phyloP scores from a whole-genome alignment of 73 alveolate species.

The Effrenium voratum region DNA sequence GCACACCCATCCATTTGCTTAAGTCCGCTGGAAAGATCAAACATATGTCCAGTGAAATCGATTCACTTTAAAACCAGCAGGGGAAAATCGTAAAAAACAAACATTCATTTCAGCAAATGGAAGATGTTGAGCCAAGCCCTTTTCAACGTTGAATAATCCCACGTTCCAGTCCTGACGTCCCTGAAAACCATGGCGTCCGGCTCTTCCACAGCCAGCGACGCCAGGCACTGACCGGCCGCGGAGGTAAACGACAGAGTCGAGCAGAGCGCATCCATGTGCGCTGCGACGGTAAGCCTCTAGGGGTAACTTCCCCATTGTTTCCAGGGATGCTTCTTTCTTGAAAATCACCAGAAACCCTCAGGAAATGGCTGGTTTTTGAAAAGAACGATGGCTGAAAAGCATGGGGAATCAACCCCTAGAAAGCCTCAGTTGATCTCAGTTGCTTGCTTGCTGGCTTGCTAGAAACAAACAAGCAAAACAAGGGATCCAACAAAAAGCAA shows the following conservation, averaged over 20 bases:
- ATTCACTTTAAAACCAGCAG: no score
- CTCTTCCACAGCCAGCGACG: background rate
- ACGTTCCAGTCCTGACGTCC: background rate
- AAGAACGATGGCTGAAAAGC: background rate
- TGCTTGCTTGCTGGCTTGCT: no score
- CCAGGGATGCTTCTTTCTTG: no score
- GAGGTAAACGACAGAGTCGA: background rate
- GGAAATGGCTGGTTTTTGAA: background rate
- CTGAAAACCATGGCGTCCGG: background rate
- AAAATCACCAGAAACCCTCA: no score
- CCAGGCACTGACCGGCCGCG: constrained; percentile 7
- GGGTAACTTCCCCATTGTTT: background rate
- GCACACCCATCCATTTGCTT: no score
- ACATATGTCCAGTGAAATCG: no score
- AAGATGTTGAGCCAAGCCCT: no score
- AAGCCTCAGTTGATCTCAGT: background rate
- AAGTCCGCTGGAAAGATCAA: no score
- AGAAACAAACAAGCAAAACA: no score
- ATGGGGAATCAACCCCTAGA: background rate
- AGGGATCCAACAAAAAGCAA: no score
- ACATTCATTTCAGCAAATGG: no score
- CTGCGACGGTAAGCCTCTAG: background rate
- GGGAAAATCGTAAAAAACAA: no score
- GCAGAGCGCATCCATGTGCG: background rate
- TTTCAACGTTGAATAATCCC: background rate